Base-by-base conservation (phyloP, 805 yeast species). In the Saccharomycopsis capsularis region DNA sequence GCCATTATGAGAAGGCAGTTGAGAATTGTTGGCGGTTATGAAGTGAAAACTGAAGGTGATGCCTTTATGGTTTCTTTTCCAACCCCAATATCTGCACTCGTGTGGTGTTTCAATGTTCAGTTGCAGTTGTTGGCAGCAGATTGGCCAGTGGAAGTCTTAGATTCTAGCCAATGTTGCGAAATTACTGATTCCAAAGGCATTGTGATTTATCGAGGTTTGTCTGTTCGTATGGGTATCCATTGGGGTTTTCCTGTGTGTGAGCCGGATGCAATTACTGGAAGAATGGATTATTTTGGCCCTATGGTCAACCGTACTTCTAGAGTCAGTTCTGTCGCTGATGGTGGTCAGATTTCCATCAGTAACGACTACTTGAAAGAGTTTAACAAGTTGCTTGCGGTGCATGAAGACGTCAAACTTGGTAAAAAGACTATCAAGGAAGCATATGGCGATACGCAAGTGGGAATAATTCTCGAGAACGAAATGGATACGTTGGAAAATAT, bases 201-300 rank as follows among this genome's bases (percentile, higher is more conserved):
- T 34, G 62, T 79, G 2, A 76, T 93, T 7, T 93, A 82, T 66
- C 72, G 93, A 50, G 99, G 99, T 2, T 68, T 93, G 40, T 85
- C 95, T 0, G 99, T 93, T 7, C 77, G 99, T 61, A 93, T 93
- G 98, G 99, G 99, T 53, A 78, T 88, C 38, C 98, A 93, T 64
- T 93, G 98, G 95, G 99, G 99, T 55, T 74, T 84, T 1, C 98
- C 99, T 0, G 97, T 91, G 38, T 87, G 95, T 59, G 99, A 93
- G 64, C 77, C 84, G 5, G 99, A 93, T 68, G 83, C 91, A 52
- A 90, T 90, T 47, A 93, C 99, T 0, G 79, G 89, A 57, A 80
- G 99, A 69, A 93, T 93, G 99, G 99, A 93, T 67, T 93, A 93
- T 65, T 85, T 93, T 59, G 99, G 99, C 0, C 99, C 99, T 0